phyloP scores from a whole-genome alignment of 306 rosid species.

The Senna tora region DNA sequence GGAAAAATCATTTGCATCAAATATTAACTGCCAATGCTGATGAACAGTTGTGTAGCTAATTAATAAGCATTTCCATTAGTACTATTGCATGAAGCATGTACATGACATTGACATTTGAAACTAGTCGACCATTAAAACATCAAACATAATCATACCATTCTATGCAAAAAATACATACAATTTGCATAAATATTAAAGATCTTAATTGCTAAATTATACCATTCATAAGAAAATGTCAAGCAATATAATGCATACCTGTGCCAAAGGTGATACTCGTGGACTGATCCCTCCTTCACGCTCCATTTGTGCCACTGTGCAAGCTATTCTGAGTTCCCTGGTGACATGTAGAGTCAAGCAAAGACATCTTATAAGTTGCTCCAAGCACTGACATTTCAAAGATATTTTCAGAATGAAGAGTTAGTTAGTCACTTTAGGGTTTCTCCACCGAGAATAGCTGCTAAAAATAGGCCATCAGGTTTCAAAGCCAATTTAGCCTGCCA shows the following conservation, averaged over 20 bases:
- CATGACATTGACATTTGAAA: not conserved
- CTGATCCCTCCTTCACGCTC: slow-evolving; percentile 99
- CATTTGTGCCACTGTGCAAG: slow-evolving; percentile 97
- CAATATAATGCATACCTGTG: slow-evolving; percentile 63
- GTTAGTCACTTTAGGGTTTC: slow-evolving; percentile 75
- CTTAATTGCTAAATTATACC: slow-evolving; percentile 10
- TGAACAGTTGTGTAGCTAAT: slow-evolving; percentile 22
- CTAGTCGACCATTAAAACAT: slow-evolving; percentile 8
- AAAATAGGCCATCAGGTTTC: slow-evolving; percentile 96
- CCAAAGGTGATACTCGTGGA: slow-evolving; percentile 92
- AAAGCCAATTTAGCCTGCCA: slow-evolving; percentile 88
- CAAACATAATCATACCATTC: slow-evolving; percentile 18
- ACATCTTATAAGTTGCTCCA: slow-evolving; percentile 35
- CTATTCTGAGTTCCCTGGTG: slow-evolving; percentile 90
- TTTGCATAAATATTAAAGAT: slow-evolving; percentile 8
- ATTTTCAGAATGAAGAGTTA: slow-evolving; percentile 26
- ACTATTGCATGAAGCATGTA: too few species aligned
- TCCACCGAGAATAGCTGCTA: slow-evolving; percentile 92
- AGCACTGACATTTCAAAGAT: slow-evolving; percentile 26
- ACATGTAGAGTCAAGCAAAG: slow-evolving; percentile 24
- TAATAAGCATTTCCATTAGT: not conserved
- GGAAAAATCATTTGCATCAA: slow-evolving; percentile 27
- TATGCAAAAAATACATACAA: slow-evolving; percentile 27
- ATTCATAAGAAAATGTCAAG: not conserved
- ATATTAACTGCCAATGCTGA: slow-evolving; percentile 18